phyloP scores from a whole-genome alignment of 2,329 filamentous ascomycete genomes.

The Iodosphaeria phyllophila region DNA sequence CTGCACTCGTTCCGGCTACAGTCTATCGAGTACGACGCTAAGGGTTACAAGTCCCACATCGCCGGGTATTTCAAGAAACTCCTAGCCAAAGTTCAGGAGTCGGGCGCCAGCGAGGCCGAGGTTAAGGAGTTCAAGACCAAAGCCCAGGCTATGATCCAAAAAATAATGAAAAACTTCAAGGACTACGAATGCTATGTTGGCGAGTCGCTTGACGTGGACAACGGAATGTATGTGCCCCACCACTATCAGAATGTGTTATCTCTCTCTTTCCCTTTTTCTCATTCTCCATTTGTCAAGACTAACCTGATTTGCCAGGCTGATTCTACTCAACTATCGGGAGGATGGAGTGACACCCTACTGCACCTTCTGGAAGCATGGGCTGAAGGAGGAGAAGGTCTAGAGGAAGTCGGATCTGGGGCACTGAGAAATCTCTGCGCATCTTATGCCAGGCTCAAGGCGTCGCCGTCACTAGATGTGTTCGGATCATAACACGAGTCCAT shows the following conservation, averaged over 20 bases:
- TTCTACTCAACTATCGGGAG: slow-evolving; percentile 94
- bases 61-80: slow-evolving; percentile 82
- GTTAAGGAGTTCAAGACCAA: slow-evolving; percentile 71
- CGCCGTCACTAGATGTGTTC: too few species aligned
- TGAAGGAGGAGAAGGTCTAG: slow-evolving; percentile 87
- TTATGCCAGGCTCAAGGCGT: too few species aligned
- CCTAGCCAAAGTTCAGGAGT: slow-evolving; percentile 49
- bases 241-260: too few species aligned
- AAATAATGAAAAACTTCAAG: slow-evolving; percentile 70
- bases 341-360: slow-evolving; percentile 84
- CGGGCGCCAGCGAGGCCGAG: slow-evolving; percentile 46
- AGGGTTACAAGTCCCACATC: slow-evolving; percentile 54
- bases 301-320: slow-evolving; percentile 36
- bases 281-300: slow-evolving; percentile 1
- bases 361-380: slow-evolving; percentile 88
- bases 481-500: too few species aligned
- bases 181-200: slow-evolving; percentile 91
- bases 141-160: slow-evolving; percentile 58
- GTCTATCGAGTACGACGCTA: slow-evolving; percentile 56
- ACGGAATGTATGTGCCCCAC: slow-evolving; percentile 53
- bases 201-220: slow-evolving; percentile 72
- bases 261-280: slow-evolving; percentile 1
- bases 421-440: too few species aligned
- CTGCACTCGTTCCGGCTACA: slow-evolving; percentile 82
- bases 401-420: too few species aligned